Evolutionary conservation across 345 rosid species (phyloP).

Genomic region (Odontarrhena argentea): DNA sequence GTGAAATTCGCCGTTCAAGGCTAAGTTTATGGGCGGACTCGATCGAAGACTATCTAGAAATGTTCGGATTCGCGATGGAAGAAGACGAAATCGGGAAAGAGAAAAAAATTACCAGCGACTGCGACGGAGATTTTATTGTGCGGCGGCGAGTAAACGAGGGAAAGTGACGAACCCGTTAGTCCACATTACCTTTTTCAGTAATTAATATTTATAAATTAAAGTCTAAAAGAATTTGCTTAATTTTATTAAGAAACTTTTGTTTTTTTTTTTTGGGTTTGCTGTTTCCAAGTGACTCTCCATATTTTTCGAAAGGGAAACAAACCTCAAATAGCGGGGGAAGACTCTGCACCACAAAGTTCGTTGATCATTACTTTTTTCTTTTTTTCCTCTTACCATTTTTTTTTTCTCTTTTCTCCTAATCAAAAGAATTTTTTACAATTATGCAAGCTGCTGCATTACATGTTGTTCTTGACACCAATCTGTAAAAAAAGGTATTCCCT

Average conservation of each 20-base stretch:
- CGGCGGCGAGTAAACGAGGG: neutral
- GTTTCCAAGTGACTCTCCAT: slow-evolving; percentile 18
- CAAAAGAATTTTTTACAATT: slow-evolving; percentile 9
- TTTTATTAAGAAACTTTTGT: too few species aligned
- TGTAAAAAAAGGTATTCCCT: slow-evolving; percentile 30
- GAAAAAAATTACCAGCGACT: neutral
- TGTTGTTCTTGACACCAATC: slow-evolving; percentile 22
- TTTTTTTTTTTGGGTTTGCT: neutral
- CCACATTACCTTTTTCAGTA: neutral
- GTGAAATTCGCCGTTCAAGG: slow-evolving; percentile 1
- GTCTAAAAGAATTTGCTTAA: too few species aligned
- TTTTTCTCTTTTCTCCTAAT: neutral
- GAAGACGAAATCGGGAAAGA: neutral
- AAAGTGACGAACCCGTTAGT: neutral
- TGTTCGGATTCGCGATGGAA: neutral
- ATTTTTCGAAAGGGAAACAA: slow-evolving; percentile 21
- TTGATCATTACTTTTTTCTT: slow-evolving; percentile 42
- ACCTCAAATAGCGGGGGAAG: slow-evolving; percentile 39
- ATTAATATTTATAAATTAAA: too few species aligned
- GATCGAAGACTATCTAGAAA: neutral
- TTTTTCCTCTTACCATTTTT: slow-evolving; percentile 20
- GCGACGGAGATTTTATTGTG: neutral
- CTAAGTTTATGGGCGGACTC: neutral
- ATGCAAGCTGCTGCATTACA: slow-evolving; percentile 18
- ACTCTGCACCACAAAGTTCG: slow-evolving; percentile 41